Conservation (phyloP, 129 eudicot species). For the Pseudognaphalium luteoalbum region DNA sequence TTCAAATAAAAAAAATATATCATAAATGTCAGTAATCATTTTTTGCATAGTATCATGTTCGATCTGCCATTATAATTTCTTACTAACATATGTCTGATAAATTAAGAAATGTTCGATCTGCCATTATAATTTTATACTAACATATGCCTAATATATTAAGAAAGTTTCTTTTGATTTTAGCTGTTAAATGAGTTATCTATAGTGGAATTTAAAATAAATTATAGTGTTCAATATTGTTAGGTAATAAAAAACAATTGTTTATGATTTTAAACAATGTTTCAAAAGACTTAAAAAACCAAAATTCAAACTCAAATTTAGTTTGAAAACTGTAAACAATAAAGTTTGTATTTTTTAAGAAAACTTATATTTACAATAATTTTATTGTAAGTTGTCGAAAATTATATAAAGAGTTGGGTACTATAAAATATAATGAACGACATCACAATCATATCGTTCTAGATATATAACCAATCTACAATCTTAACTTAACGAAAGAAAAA, state of each 20-base stretch:
- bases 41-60: not conserved
- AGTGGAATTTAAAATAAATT: not conserved
- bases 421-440: no score
- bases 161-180: not conserved
- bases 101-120: not conserved
- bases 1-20: not conserved
- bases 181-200: no score
- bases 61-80: not conserved
- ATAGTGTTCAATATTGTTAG: not conserved
- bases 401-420: not conserved
- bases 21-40: not conserved
- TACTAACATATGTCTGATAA: not conserved
- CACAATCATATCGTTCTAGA: not conserved
- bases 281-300: no score
- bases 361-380: not conserved
- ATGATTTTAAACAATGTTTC: not conserved
- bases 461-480: not conserved
- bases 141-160: not conserved
- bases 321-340: no score
- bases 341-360: not conserved
- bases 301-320: not conserved
- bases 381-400: not conserved
- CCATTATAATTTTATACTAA: not conserved
- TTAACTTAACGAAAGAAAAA: no score
- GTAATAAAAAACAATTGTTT: not conserved